phyloP scores from a whole-genome alignment of 345 rosid species.

The Eutrema yunnanense region DNA sequence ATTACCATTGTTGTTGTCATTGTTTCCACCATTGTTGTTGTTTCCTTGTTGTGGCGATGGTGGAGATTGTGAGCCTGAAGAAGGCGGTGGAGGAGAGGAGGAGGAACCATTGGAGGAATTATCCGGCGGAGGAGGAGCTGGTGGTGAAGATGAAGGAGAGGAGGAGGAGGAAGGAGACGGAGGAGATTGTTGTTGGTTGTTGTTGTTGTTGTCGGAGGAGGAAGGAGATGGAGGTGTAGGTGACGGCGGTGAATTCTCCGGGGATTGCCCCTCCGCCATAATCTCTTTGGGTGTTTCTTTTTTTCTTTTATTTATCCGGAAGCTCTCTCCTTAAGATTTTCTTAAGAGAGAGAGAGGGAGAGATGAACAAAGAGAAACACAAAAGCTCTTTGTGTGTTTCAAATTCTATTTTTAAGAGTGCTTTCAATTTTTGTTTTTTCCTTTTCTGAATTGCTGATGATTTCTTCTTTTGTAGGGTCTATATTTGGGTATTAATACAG shows the following conservation, averaged over 20 bases:
- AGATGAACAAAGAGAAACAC: slow-evolving; percentile 23
- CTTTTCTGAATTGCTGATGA: not conserved
- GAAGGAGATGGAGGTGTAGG: slow-evolving; percentile 37
- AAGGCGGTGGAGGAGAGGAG: slow-evolving; percentile 31
- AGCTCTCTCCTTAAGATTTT: slow-evolving; percentile 15
- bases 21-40: not conserved
- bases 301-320: not conserved
- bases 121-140: slow-evolving; percentile 27
- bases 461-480: slow-evolving; percentile 21
- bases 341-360: slow-evolving; percentile 3
- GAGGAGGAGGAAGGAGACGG: slow-evolving; percentile 29
- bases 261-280: slow-evolving; percentile 37
- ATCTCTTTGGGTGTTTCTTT: slow-evolving; percentile 6
- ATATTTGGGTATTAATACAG: slow-evolving; percentile 21
- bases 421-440: not conserved
- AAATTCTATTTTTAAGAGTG: slow-evolving; percentile 18
- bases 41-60: slow-evolving; percentile 17
- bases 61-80: slow-evolving; percentile 28
- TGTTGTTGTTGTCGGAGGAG: not conserved
- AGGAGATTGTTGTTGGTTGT: slow-evolving; percentile 27
- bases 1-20: not conserved
- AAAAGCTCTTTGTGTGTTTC: slow-evolving; percentile 19
- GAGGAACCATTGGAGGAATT: slow-evolving; percentile 3
- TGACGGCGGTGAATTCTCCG: slow-evolving; percentile 33
- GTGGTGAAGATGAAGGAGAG: slow-evolving; percentile 28